Evolutionary conservation across 192 early-diverging fungal genomes (phyloP), one percentile per base, ranked within the genome.

Genomic region (Podila epigama): DNA sequence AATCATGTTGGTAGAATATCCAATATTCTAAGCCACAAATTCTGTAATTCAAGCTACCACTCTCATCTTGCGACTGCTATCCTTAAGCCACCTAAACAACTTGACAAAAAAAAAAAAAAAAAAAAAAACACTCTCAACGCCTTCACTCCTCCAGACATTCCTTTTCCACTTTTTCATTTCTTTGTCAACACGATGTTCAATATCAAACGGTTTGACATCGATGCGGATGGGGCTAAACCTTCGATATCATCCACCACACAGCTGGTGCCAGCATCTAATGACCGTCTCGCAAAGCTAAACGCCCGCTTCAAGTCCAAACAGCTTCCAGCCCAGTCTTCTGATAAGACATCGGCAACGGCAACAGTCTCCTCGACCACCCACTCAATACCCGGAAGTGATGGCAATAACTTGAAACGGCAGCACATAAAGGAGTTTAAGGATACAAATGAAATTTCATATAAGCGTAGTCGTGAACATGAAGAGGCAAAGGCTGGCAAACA

Each of bases 241-340:
- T 48, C 44, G 27, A 59, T 33, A 33, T 37, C 25, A 22, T 35
- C 25, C 37, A n/a, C 25, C 40, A 40, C 28, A 32, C 10, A 55
- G 28, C 18, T 50, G 41, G 5, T n/a, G 3, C 16, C 40, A 4
- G 18, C 71, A 27, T 52, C 42, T 31, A 58, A 81, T 55, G 81
- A 82, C 33, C 58, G 79, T 2, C 70, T 85, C 11, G 60, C 80
- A 15, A 81, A 83, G 33, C 64, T 85, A 5, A 81, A 81, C 40
- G 81, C 66, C 25, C 70, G 79, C 41, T 29, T 81, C 4, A 85
- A 85, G 34, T 64, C 71, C 42, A 85, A 85, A 53, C 18, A 51
- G 15, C 18, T 48, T 44, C 12, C 37, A 33, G 15, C 55, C 8
- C 59, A 57, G 48, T 62, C 60, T 9, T 28, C 27, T 33, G 35